Evolutionary conservation across 805 yeast genomes (phyloP).

Genomic region (Jamesozyma gamospora): DNA sequence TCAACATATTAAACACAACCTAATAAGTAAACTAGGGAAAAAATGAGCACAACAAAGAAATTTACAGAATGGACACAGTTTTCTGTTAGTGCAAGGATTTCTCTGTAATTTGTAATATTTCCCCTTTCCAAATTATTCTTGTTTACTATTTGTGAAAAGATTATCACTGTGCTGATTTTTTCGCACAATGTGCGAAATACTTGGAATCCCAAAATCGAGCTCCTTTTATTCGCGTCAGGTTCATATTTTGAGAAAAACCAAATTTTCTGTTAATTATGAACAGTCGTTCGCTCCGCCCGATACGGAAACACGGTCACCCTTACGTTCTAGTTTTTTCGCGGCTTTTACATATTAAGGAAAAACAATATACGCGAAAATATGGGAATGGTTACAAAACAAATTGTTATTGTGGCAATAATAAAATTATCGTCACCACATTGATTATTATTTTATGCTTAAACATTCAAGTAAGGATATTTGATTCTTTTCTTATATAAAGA

Average conservation of each 20-base stretch:
- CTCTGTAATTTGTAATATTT: too few species aligned
- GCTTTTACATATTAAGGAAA: background rate
- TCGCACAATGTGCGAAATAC: conserved; percentile 21
- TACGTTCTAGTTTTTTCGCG: conserved; percentile 8
- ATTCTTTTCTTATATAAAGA: background rate
- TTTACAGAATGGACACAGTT: too few species aligned
- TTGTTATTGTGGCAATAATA: too few species aligned
- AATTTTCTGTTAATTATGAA: conserved; percentile 16
- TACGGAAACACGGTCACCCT: conserved; percentile 9
- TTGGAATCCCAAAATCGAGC: conserved; percentile 19
- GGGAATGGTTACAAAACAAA: background rate
- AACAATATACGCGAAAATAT: background rate
- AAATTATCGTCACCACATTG: too few species aligned
- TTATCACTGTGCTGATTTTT: conserved; percentile 3
- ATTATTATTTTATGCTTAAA: too few species aligned
- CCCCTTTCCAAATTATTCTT: too few species aligned
- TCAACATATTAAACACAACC: too few species aligned
- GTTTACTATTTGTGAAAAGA: too few species aligned
- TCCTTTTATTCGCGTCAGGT: conserved; percentile 15
- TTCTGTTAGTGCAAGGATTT: too few species aligned
- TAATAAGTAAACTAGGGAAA: too few species aligned
- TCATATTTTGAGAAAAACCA: conserved; percentile 11
- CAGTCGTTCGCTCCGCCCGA: conserved; percentile 16
- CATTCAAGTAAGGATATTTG: background rate
- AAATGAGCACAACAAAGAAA: too few species aligned